A percentile compares a stretch with the other conserved stretches of the same genome.
Evolutionary conservation across 345 rosid genomes (phyloP).

Genomic region (thale cress (Arabidopsis thaliana)): TAIR10.1 NC_003076.8:8483501-8484000

Average conservation of each 20-base stretch:
- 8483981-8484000: background rate
- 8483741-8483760: slow-evolving; percentile 25
- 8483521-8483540: slow-evolving; percentile 24
- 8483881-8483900: too few species aligned
- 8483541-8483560: slow-evolving; percentile 9
- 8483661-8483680: slow-evolving; percentile 66
- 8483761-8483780: slow-evolving; percentile 45
- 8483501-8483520: slow-evolving; percentile 48
- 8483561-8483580: slow-evolving; percentile 3
- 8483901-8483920: too few species aligned
- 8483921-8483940: slow-evolving; percentile 7
- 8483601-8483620: slow-evolving; percentile 51
- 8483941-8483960: background rate
- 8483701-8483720: slow-evolving; percentile 39
- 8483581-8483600: slow-evolving; percentile 63
- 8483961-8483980: slow-evolving; percentile 17
- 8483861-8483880: too few species aligned
- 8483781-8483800: slow-evolving; percentile 77
- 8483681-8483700: slow-evolving; percentile 73
- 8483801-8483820: slow-evolving; percentile 63
- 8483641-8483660: slow-evolving; percentile 54
- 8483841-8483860: slow-evolving; percentile 49
- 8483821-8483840: slow-evolving; percentile 75
- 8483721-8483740: slow-evolving; percentile 25
- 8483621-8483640: slow-evolving; percentile 58